Evolutionary conservation across 345 rosid species (phyloP).

Genomic region (Corchorus olitorius): DNA sequence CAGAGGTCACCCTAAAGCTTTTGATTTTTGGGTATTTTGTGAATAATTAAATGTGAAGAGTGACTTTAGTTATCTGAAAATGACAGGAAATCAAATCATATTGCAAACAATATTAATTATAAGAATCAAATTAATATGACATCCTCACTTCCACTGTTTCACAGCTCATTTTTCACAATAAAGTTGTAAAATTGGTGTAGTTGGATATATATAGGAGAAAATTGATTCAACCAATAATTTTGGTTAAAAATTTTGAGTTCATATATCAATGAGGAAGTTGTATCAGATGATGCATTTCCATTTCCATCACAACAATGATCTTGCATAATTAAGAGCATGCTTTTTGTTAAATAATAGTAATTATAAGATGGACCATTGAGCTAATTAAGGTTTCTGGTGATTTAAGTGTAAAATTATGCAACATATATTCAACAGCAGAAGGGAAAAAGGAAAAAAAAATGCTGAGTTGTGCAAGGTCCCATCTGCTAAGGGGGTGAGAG

Average conservation of each 20-base stretch:
- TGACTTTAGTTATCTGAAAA: neutral
- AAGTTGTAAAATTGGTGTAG: neutral
- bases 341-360: too few species aligned
- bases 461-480: neutral
- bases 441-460: neutral
- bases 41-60: neutral
- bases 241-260: neutral
- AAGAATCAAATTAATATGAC: too few species aligned
- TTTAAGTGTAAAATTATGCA: too few species aligned
- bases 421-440: neutral
- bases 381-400: too few species aligned
- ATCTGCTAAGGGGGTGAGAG: neutral
- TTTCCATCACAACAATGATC: neutral
- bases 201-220: neutral
- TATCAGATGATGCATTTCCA: neutral
- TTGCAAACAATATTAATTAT: neutral
- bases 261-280: neutral
- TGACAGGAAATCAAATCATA: neutral
- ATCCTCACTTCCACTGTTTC: too few species aligned
- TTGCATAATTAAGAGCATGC: neutral
- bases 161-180: neutral
- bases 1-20: neutral
- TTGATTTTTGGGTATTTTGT: neutral
- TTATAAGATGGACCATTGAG: too few species aligned
- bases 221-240: neutral